Base-by-base conservation (phyloP, 805 yeast genomes). In the Nakazawaea ambrosiae region DNA sequence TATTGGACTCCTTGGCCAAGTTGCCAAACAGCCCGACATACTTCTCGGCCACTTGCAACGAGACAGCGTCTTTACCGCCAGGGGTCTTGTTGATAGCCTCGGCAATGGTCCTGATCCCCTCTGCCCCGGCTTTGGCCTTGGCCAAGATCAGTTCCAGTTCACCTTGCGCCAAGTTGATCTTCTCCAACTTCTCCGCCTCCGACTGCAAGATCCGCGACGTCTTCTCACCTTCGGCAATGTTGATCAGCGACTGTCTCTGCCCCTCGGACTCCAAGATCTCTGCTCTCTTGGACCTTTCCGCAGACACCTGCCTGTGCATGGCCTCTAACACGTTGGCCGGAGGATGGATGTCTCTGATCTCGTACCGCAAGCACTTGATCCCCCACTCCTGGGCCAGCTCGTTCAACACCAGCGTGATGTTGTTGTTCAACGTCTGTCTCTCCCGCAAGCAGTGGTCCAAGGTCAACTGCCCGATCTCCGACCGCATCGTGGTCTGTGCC, bases 321-420 rank as follows among this genome's bases (percentile, higher is more conserved):
- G 95, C 92, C 50, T 81, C 89, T 49, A 85, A 72, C 9, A 85
- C 95, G 48, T 83, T 82, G 26, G 70, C 70, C 3, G 95, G 95
- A 2, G 95, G 95, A 54, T 85, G 88, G 42, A 85, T 85, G 54
- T 85, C 95, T 52, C 88, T 73, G 60, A 85, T 84, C 57, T 85
- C 95, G 58, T 86, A 84, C 52, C 95, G 73, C 44, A 85, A 65
- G 53, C 94, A 86, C 51, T 73, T 70, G 40, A 85, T 79, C 39
- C 95, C 95, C 95, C 95, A 85, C 36, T 75, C 87, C 39, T 65
- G 63, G 10, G 95, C 85, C 12, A 95, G 95, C 50, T 83, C 92
- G 54, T 86, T 85, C 52, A 85, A 75, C 4, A 81, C 84, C n/a
- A 66, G 53, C 39, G 88, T 84, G 57, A 85, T 85, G 60, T 82